A percentile compares a stretch with the other conserved stretches of the same genome.
These are phyloP conservation scores for Violaceomyces palustris DNA, from an alignment of 1,284 basidiomycete species.

Conservation along the genomic window DNA sequence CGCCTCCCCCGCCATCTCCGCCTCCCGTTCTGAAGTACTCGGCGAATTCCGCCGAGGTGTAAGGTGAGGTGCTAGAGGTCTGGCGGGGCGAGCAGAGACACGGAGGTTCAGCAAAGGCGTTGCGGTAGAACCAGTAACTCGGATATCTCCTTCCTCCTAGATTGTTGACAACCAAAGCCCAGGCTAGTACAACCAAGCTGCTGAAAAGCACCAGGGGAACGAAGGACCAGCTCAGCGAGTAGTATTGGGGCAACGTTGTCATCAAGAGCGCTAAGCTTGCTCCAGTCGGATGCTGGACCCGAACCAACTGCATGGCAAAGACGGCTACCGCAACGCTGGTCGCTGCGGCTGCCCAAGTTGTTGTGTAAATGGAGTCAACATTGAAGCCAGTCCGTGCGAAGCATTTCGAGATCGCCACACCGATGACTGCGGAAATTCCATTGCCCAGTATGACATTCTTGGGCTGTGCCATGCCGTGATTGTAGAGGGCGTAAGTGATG, in stretches of 20 bases:
- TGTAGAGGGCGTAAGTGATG: slow-evolving; percentile 34
- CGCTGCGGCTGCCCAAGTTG: slow-evolving; percentile 30
- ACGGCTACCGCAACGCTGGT: slow-evolving; percentile 18
- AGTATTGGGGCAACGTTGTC: slow-evolving; percentile 19
- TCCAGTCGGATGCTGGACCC: slow-evolving; percentile 41
- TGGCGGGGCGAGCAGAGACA: too few relatives aligned
- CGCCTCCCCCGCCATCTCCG: too few relatives aligned
- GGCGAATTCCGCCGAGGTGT: too few relatives aligned
- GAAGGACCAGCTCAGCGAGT: slow-evolving; percentile 20
- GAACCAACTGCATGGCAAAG: slow-evolving; percentile 39
- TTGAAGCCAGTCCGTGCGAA: slow-evolving; percentile 24
- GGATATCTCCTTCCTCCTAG: slow-evolving; percentile 20
- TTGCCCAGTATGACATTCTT: slow-evolving; percentile 42
- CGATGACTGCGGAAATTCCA: slow-evolving; percentile 29
- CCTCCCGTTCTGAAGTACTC: too few relatives aligned
- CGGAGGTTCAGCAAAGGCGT: slow-evolving; percentile 16
- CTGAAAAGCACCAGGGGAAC: slow-evolving; percentile 19
- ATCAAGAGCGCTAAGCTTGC: slow-evolving; percentile 34
- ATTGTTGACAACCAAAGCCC: slow-evolving; percentile 47
- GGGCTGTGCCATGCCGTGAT: slow-evolving; percentile 34
- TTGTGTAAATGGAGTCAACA: slow-evolving; percentile 17
- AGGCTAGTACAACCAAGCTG: slow-evolving; percentile 33
- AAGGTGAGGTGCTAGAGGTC: too few relatives aligned
- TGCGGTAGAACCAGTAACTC: slow-evolving; percentile 21
- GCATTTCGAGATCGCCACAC: slow-evolving; percentile 30